Base-by-base conservation (phyloP, 305 asterid species). In the Fraxinus baroniana region DNA sequence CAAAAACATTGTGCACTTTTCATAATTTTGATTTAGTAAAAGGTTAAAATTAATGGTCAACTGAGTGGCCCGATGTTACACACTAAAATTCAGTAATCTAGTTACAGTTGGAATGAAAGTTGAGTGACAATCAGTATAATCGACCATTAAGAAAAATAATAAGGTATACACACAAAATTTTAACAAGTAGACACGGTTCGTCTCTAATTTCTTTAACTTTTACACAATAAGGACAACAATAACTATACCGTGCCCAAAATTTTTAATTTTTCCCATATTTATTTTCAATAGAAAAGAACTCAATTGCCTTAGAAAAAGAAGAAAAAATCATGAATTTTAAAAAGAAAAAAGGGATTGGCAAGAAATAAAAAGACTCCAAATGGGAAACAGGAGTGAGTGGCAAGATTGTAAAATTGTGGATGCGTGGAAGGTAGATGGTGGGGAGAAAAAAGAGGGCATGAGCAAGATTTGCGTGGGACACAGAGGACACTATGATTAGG, bases 401-500 rank as follows among this genome's bases (percentile, higher is more conserved):
- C 55, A 64, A 78, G n/a, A 32, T 37, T 39, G 76, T 75, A 83
- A 60, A 2, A 7, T 9, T 0, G 30, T 26, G 30, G 30, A 26
- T 26, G 1, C 30, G 30, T 26, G 30, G 30, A 46, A 22, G 74
- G 74, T 12, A 55, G 83, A 57, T 0, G 1, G 2, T 24, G 8
- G 32, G 1, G 70, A 26, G 55, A 26, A 82, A 74, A 79, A 74
- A 83, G 39, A 30, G 22, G 64, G 90, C 83, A 80, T 80, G 90
- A 77, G 33, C 84, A 75, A 72, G 80, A 81, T 71, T 80, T 80
- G 89, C 88, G 89, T 85, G 86, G 84, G 88, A 30, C 64, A 83
- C 46, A 83, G 83, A 87, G 84, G 82, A 89, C 91, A 84, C 64
- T 84, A 88, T 89, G 86, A 89, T 89, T 86, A 85, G 55, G 83